phyloP scores from a whole-genome alignment of 2,329 filamentous ascomycete genomes.

The Penicillium sp. region DNA sequence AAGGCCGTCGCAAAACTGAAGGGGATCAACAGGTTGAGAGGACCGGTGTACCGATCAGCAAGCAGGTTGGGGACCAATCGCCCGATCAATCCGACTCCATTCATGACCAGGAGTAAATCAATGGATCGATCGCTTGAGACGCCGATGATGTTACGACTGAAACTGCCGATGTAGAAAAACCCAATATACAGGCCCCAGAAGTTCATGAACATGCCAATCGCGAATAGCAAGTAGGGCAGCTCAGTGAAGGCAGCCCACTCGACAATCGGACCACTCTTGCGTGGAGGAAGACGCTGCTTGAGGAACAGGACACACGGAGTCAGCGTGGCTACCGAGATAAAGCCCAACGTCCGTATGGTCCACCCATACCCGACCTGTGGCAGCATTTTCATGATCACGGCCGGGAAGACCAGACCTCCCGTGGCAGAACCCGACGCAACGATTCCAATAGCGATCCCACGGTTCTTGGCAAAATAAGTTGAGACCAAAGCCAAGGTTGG shows the following conservation, averaged over 20 bases:
- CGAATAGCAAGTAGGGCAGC: constrained; percentile 45
- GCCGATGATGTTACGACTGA: constrained; percentile 40
- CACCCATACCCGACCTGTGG: constrained; percentile 62
- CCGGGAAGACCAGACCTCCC: constrained; percentile 64
- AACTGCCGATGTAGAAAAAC: constrained; percentile 50
- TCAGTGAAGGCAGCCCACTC: constrained; percentile 54
- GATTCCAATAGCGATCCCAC: constrained; percentile 59
- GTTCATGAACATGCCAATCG: constrained; percentile 44
- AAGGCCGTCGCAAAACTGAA: constrained; percentile 44
- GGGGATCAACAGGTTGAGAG: constrained; percentile 61
- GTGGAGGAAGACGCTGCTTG: constrained; percentile 50
- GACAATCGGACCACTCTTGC: constrained; percentile 51
- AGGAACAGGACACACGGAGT: constrained; percentile 45
- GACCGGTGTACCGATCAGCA: constrained; percentile 57
- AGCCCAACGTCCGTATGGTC: constrained; percentile 62
- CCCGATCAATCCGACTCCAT: constrained; percentile 59
- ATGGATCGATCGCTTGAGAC: constrained; percentile 50
- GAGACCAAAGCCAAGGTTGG: constrained; percentile 55
- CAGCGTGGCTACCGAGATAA: constrained; percentile 55
- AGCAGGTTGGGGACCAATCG: constrained; percentile 58
- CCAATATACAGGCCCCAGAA: constrained; percentile 56
- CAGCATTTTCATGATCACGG: constrained; percentile 56
- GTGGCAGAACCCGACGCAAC: constrained; percentile 59
- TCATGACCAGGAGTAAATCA: constrained; percentile 63
- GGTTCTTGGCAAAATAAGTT: constrained; percentile 61